Conservation (phyloP, 352 stramenopile species). For the Phytophthora cryptogea region DNA sequence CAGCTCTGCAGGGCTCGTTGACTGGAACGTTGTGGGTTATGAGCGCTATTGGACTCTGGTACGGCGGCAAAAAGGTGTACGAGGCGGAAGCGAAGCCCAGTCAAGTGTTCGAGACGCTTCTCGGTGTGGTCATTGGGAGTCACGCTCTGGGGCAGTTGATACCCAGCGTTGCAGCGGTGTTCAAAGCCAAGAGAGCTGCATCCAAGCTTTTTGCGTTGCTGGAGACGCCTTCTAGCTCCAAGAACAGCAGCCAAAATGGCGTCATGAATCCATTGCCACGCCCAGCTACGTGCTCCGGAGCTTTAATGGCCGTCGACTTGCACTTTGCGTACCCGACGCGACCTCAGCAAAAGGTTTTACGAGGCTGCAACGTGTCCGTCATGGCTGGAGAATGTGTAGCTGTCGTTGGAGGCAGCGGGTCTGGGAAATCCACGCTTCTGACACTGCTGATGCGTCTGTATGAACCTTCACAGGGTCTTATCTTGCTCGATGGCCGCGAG, state of each 20-base stretch:
- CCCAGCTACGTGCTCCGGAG: conserved; percentile 11
- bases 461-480: conserved; percentile 28
- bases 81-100: conserved; percentile 20
- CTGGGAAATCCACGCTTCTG: conserved; percentile 38
- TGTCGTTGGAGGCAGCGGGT: conserved; percentile 42
- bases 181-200: conserved; percentile 5
- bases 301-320: conserved; percentile 24
- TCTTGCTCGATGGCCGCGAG: conserved; percentile 47
- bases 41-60: conserved; percentile 35
- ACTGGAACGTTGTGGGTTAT: conserved; percentile 32
- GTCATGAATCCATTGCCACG: conserved; percentile 19
- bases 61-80: conserved; percentile 32
- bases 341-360: conserved; percentile 24
- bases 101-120: conserved; percentile 20
- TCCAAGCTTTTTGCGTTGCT: conserved; percentile 30
- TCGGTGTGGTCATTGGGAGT: conserved; percentile 30
- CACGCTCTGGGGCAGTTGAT: conserved; percentile 29
- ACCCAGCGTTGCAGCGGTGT: conserved; percentile 15
- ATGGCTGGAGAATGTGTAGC: conserved; percentile 47
- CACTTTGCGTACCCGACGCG: conserved; percentile 28
- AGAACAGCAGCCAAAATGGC: neutral
- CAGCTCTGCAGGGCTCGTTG: conserved; percentile 15
- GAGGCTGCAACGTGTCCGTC: conserved; percentile 36
- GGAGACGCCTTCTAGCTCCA: conserved; percentile 6
- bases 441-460: conserved; percentile 41